Evolutionary conservation across 805 yeast species (phyloP), one percentile per base, ranked within the genome.

Genomic region (Zygosaccharomyces bisporus): DNA sequence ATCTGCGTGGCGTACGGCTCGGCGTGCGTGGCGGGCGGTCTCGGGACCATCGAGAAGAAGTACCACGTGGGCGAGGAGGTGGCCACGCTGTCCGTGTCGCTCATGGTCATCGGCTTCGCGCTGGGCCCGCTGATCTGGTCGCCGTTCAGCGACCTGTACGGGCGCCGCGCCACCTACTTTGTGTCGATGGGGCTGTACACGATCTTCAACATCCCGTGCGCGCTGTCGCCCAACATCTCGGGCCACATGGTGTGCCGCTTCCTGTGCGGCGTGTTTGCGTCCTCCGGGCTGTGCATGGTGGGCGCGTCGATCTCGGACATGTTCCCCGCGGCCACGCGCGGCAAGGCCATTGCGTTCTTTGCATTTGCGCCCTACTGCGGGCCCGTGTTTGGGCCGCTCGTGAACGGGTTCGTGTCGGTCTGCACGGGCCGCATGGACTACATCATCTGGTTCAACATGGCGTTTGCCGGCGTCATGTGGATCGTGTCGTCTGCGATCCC

Each of bases 291-390:
- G 36, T 81, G 90, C 43, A 74, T 86, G 41, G 95, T 89, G 47
- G 96, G 95, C 64, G 97, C 95, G 42, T 83, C 95, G 30, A 78
- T 89, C 50, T 91, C 93, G 39, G 97, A 89, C 66, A 76, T 89
- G 73, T 91, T 89, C 73, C 77, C 81, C n/a, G 74, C 77, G 43
- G 83, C 78, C 51, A 78, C 89, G 0, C 76, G 96, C 69, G 95
- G 95, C 54, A 76, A 81, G 57, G 95, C 95, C 32, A 87, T 89
- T 67, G 95, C 95, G 0, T 83, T 83, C 57, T 89, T 89, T 59
- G 90, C 95, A 9, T 88, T 87, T 58, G 88, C 93, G 47, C 96
- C 96, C 2, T 89, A 88, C 65, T 83, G 90, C 51, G 96, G 96
- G 41, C 96, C 96, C 1, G 95, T 86, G 30, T 67, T 88, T 38